A percentile compares a stretch with the other conserved stretches of the same genome.
Evolutionary conservation across 768 basidiomycete species (phyloP).

Genomic region (Scleroderma bovista): DNA sequence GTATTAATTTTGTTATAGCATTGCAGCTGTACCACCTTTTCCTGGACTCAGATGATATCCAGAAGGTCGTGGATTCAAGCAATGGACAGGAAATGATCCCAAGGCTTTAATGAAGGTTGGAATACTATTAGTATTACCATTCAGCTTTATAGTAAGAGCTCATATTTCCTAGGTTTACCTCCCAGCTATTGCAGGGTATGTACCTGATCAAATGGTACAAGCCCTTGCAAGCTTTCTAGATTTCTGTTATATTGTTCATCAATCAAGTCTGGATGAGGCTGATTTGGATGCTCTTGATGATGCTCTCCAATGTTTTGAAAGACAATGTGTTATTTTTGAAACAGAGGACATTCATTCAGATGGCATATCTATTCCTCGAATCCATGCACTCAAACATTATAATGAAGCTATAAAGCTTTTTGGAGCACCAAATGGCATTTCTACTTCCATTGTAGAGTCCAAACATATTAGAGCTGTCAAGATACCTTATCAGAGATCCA

Average conservation of each 20-base stretch:
- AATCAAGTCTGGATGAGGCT: background rate
- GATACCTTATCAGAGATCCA: slow-evolving; percentile 19
- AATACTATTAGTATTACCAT: background rate
- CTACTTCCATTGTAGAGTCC: slow-evolving; percentile 22
- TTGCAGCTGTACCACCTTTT: slow-evolving; percentile 24
- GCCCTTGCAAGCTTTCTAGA: slow-evolving; percentile 21
- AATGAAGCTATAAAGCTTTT: slow-evolving; percentile 7
- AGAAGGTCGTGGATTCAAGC: slow-evolving; percentile 25
- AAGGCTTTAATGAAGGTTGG: slow-evolving; percentile 25
- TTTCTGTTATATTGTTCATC: slow-evolving; percentile 22
- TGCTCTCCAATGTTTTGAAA: background rate
- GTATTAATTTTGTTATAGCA: slow-evolving; percentile 11
- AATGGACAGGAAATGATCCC: slow-evolving; percentile 35
- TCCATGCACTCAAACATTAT: slow-evolving; percentile 17
- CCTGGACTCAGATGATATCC: slow-evolving; percentile 26
- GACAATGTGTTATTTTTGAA: no score
- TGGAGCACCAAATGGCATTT: slow-evolving; percentile 18
- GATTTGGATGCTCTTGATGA: background rate
- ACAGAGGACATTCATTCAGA: no score
- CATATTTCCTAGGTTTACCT: slow-evolving; percentile 23
- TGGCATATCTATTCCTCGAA: slow-evolving; percentile 10
- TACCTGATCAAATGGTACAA: slow-evolving; percentile 25
- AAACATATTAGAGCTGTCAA: slow-evolving; percentile 24
- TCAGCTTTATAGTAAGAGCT: background rate
- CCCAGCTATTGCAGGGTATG: slow-evolving; percentile 25